Evolutionary conservation across 768 basidiomycete species (phyloP), one percentile per base, ranked within the genome.

Genomic region (button mushroom (Agaricus bisporus)): DNA sequence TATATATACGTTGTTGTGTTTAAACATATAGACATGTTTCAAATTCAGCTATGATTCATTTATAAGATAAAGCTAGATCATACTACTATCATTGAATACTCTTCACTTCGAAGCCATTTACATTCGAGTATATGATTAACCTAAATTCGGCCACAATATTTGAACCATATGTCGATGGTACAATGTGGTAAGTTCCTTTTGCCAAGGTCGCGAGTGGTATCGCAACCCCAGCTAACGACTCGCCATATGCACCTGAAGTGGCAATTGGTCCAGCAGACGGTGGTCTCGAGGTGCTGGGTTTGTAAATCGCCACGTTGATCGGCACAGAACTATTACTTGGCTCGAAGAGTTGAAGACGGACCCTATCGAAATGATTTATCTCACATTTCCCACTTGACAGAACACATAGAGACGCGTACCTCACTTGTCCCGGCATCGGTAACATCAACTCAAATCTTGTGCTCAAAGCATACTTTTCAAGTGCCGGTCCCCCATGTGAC

Each of bases 221-320:
- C 35, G 74, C 76, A 0, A 87, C 91, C 0, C 94, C 93, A 0
- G 85, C 81, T 26, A 85, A 67, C 0, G 78, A 72, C 56, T 94
- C 90, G 22, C 83, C 78, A 62, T 94, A 95, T 0, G 86, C 79
- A 1, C 91, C 92, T 0, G 92, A 91, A 0, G 91, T 89, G 1
- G 75, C 66, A 4, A 89, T 61, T 35, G 77, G 76, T 7, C 64
- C 61, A 17, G 64, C 49, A 14, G 38, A 29, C 18, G 35, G 7
- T 10, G n/a, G 76, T 51, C 2, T 6, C 26, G 52, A 25, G 17
- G 63, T 57, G 5, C 57, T 59, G 8, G 73, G 66, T 56, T 80
- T 83, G 8, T 47, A 54, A 15, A 89, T 60, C 0, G 86, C 79
- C 11, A 88, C 69, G 58, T 91, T 86, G 49, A 87, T 67, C 0